A percentile compares a stretch with the other conserved stretches of the same genome.
Evolutionary conservation across 345 rosid genomes (phyloP).

Genomic region (Syzygium aqueum): DNA sequence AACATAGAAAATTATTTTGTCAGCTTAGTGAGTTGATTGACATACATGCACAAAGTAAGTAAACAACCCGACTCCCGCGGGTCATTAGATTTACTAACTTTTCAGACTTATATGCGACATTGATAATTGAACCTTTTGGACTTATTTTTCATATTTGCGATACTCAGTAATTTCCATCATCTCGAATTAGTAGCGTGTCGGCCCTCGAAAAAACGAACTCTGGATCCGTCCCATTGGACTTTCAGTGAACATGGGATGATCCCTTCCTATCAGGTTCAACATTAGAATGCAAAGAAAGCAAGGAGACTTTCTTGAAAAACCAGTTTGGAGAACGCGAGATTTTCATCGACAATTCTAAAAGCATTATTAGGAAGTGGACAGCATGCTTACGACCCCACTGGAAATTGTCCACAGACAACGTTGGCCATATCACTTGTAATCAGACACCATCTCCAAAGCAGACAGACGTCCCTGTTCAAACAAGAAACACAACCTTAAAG

Average conservation of each 20-base stretch:
- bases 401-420: not conserved
- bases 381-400: not conserved
- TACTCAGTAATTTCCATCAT: not conserved
- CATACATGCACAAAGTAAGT: not conserved
- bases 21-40: not conserved
- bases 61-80: not conserved
- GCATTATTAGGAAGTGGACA: not conserved
- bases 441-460: not conserved
- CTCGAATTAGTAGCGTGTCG: fast-evolving
- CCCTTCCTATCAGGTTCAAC: not conserved
- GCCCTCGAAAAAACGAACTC: not conserved
- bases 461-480: not conserved
- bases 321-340: not conserved
- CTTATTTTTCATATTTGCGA: not conserved
- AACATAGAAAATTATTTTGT: not conserved
- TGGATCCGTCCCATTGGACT: not conserved
- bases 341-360: not conserved
- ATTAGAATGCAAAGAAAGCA: not conserved
- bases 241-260: not conserved
- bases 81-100: not conserved
- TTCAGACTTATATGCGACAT: not conserved
- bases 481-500: not conserved
- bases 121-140: not conserved
- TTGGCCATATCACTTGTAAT: not conserved
- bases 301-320: not conserved